A percentile compares a stretch with the other conserved stretches of the same genome.
These are phyloP conservation scores for Solanum etuberosum DNA, from an alignment of 257 asterid genomes.

Conservation along the genomic window DNA sequence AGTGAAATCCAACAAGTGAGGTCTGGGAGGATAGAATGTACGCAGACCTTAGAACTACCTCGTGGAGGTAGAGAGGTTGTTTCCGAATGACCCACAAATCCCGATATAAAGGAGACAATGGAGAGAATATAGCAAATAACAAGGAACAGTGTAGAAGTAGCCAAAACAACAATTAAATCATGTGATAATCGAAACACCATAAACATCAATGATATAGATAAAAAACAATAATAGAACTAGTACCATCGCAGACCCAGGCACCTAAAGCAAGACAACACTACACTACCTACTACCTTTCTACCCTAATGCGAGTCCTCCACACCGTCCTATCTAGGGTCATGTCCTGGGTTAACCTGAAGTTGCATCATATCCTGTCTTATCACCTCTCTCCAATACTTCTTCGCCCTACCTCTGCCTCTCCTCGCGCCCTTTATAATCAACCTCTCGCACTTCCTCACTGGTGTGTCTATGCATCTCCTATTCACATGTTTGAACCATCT, in stretches of 20 bases:
- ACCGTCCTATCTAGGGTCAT: not conserved
- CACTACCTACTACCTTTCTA: not conserved
- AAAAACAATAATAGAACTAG: not conserved
- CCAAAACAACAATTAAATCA: no score
- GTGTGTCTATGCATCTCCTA: not conserved
- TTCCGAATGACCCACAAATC: no score
- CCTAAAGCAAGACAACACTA: not conserved
- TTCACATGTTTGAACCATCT: not conserved
- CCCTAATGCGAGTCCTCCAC: not conserved
- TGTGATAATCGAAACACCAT: not conserved
- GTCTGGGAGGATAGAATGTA: no score
- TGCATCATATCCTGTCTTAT: no score
- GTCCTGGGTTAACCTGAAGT: not conserved
- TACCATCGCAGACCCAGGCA: not conserved
- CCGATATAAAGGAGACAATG: no score
- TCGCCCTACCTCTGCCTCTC: not conserved
- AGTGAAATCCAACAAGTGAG: no score
- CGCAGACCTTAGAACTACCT: no score
- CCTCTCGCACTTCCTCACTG: not conserved
- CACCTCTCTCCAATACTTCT: not conserved
- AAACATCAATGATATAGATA: not conserved
- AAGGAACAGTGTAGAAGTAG: no score
- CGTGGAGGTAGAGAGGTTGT: no score
- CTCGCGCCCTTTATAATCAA: not conserved
- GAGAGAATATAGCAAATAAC: no score